Conservation (phyloP, 2,329 filamentous ascomycete species). For the Rosellinia necatrix region DNA sequence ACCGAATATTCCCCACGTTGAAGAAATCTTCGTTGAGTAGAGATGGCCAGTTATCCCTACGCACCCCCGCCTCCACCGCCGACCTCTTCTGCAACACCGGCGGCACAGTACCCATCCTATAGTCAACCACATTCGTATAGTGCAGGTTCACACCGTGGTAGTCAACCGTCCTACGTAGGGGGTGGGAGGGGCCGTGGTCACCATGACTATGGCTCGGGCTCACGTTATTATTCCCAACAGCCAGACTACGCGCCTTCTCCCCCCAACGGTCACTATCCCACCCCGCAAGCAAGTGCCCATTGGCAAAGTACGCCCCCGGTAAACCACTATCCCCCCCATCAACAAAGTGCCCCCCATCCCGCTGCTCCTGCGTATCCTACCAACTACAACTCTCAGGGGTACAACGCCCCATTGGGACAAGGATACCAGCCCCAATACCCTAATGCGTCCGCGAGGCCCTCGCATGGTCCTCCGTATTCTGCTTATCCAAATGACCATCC, state of each 20-base stretch:
- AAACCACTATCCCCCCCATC: conserved; percentile 32
- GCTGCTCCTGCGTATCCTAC: conserved; percentile 48
- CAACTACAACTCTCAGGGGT: conserved; percentile 49
- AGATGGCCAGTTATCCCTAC: conserved; percentile 41
- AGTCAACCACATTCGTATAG: conserved; percentile 50
- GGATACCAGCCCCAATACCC: conserved; percentile 49
- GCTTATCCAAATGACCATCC: conserved; percentile 46
- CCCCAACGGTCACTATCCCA: conserved; percentile 33
- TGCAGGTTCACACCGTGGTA: conserved; percentile 40
- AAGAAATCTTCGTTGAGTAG: conserved; percentile 2
- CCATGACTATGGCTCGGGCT: conserved; percentile 34
- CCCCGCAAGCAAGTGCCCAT: conserved; percentile 39
- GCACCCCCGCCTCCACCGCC: conserved; percentile 40
- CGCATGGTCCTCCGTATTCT: conserved; percentile 49
- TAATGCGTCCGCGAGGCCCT: conserved; percentile 31
- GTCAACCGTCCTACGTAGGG: conserved; percentile 30
- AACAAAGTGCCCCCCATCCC: conserved; percentile 45
- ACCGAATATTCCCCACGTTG: conserved; percentile 1
- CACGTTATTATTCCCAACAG: conserved; percentile 37
- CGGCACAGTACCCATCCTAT: conserved; percentile 37
- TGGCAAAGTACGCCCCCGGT: conserved; percentile 41
- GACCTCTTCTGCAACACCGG: conserved; percentile 37
- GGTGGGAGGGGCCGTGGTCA: conserved; percentile 36
- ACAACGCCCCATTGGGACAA: conserved; percentile 45
- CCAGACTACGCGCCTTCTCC: conserved; percentile 35